phyloP scores from a whole-genome alignment of 139 green algal species.

The Dunaliella primolecta region DNA sequence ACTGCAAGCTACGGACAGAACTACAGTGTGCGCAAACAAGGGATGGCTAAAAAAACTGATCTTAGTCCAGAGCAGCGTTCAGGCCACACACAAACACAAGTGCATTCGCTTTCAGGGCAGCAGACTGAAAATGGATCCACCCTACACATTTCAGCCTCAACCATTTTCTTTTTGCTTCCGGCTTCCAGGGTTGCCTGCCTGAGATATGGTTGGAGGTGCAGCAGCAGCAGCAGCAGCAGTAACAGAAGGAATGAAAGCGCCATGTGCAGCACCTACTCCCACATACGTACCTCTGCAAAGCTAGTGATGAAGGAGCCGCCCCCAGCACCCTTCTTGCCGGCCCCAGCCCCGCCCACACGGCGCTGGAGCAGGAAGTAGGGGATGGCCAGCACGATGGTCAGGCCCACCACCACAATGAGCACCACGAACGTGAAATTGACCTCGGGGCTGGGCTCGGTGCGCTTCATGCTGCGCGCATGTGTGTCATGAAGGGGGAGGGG shows the following conservation, averaged over 20 bases:
- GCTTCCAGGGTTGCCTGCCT: background rate
- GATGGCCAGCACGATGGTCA: conserved; percentile 57
- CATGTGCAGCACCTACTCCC: background rate
- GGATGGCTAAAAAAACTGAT: no score
- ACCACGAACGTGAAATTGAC: conserved; percentile 61
- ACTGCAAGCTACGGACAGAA: no score
- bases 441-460: conserved; percentile 47
- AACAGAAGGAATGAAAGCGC: background rate
- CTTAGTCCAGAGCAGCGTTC: no score
- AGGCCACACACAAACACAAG: no score
- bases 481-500: no score
- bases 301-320: conserved; percentile 33
- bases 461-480: background rate
- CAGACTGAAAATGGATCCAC: no score
- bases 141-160: background rate
- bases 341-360: conserved; percentile 25
- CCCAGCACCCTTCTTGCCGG: conserved; percentile 7
- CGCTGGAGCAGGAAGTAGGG: conserved; percentile 50
- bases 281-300: conserved; percentile 44
- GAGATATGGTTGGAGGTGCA: background rate
- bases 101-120: no score
- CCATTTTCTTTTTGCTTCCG: background rate
- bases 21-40: no score
- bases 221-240: conserved; percentile 2
- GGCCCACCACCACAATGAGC: conserved; percentile 52